Evolutionary conservation across 352 stramenopile species (phyloP).

Genomic region (Phytophthora palmivora): DNA sequence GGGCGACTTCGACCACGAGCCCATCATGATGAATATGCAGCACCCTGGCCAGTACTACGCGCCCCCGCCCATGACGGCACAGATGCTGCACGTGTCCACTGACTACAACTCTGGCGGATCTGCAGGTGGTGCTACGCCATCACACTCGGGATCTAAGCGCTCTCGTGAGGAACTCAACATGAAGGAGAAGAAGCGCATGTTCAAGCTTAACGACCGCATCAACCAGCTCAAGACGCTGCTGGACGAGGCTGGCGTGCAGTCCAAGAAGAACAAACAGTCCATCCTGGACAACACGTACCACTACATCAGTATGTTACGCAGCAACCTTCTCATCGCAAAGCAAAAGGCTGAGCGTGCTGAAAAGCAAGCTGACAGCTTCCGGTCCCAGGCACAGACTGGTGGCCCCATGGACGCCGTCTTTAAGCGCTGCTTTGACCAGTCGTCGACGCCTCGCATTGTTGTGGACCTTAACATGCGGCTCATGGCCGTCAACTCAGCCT

Average conservation of each 20-base stretch:
- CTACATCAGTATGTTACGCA: slow-evolving; percentile 73
- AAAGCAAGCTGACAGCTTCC: slow-evolving; percentile 61
- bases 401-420: slow-evolving; percentile 47
- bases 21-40: slow-evolving; percentile 76
- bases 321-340: slow-evolving; percentile 65
- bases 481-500: slow-evolving; percentile 65
- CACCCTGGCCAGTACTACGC: slow-evolving; percentile 65
- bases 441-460: slow-evolving; percentile 62
- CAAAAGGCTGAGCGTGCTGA: slow-evolving; percentile 66
- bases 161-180: slow-evolving; percentile 84
- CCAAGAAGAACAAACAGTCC: slow-evolving; percentile 83
- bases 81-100: slow-evolving; percentile 74
- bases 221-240: slow-evolving; percentile 71
- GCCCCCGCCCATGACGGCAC: slow-evolving; percentile 53
- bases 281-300: slow-evolving; percentile 72
- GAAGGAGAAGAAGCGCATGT: slow-evolving; percentile 91
- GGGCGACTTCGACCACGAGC: slow-evolving; percentile 71
- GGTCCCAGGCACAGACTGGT: slow-evolving; percentile 42
- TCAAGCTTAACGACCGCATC: slow-evolving; percentile 89
- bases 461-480: slow-evolving; percentile 60
- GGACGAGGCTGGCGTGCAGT: slow-evolving; percentile 64
- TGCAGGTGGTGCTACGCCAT: slow-evolving; percentile 39
- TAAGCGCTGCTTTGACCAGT: slow-evolving; percentile 77
- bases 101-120: slow-evolving; percentile 63
- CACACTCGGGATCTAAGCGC: slow-evolving; percentile 51